Percentiles rank a stretch among this genome's conserved stretches.
Conservation (phyloP, 202 grass and related monocot species). For the Hordeum pubiflorum region DNA sequence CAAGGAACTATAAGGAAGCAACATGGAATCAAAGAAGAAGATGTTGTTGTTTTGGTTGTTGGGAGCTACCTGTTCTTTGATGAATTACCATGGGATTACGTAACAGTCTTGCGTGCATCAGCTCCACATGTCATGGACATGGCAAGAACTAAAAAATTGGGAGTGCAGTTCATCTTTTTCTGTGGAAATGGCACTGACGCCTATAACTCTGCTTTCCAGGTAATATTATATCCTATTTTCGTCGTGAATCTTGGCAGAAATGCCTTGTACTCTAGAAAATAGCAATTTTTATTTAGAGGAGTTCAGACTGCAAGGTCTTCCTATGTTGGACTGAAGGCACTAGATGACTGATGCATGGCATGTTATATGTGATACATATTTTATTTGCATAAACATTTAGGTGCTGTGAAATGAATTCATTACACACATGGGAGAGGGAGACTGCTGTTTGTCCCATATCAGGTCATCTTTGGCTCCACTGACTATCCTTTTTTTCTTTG, state of each 20-base stretch:
- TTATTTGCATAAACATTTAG: neutral
- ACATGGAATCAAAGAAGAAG: constrained; percentile 55
- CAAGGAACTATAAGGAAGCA: constrained; percentile 40
- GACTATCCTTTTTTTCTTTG: constrained; percentile 23
- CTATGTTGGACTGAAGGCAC: neutral
- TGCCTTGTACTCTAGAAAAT: neutral
- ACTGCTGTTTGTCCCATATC: neutral
- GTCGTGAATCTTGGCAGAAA: neutral
- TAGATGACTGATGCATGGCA: neutral
- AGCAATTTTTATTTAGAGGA: neutral
- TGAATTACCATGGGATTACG: constrained; percentile 83
- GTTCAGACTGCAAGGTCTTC: neutral
- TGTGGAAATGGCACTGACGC: constrained; percentile 63
- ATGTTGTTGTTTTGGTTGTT: constrained; percentile 68
- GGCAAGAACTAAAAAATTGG: constrained; percentile 44
- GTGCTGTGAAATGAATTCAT: neutral
- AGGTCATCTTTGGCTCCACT: constrained; percentile 12
- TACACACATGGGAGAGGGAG: neutral
- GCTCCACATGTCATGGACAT: constrained; percentile 50
- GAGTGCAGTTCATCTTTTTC: constrained; percentile 66
- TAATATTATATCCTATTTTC: constrained; percentile 27
- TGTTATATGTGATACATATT: neutral
- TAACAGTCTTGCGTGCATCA: constrained; percentile 50
- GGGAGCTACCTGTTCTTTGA: constrained; percentile 73
- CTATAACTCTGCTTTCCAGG: constrained; percentile 70